Evolutionary conservation across 352 stramenopile species (phyloP).

Genomic region (Globisporangium camurandrum): DNA sequence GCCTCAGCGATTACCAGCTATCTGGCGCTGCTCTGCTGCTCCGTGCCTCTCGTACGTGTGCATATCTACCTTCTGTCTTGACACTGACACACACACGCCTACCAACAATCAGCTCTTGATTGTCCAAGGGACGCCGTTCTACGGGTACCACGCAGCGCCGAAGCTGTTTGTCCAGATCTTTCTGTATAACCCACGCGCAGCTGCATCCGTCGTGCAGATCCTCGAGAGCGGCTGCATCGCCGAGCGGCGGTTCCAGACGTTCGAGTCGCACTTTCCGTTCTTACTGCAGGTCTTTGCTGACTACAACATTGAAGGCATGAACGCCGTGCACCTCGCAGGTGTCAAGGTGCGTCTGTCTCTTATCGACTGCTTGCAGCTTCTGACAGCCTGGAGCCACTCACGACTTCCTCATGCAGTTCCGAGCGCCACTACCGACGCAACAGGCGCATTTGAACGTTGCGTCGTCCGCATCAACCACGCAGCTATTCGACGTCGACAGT

Average conservation of each 20-base stretch:
- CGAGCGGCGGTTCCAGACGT: constrained; percentile 74
- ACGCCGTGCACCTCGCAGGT: constrained; percentile 60
- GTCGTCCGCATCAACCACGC: background rate
- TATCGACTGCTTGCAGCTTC: no score
- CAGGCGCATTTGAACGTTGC: constrained; percentile 38
- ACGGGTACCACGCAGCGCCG: constrained; percentile 72
- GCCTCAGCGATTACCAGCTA: background rate
- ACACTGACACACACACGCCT: background rate
- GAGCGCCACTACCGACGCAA: constrained; percentile 46
- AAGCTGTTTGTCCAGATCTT: constrained; percentile 87
- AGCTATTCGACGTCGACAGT: background rate
- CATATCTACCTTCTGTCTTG: background rate
- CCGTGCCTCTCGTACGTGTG: background rate
- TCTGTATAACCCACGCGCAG: constrained; percentile 72
- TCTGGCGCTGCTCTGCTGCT: background rate
- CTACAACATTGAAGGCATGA: constrained; percentile 92
- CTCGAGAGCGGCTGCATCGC: constrained; percentile 79
- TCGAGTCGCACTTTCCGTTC: constrained; percentile 87
- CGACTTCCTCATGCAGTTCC: no score
- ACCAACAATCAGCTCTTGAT: constrained; percentile 88
- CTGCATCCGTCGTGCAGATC: constrained; percentile 58
- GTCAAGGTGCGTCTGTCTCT: constrained; percentile 41
- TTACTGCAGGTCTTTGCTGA: constrained; percentile 87
- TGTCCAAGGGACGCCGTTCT: constrained; percentile 84
- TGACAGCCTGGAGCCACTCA: no score